phyloP scores from a whole-genome alignment of 495 filamentous ascomycete species.

The Talaromyces adpressus region DNA sequence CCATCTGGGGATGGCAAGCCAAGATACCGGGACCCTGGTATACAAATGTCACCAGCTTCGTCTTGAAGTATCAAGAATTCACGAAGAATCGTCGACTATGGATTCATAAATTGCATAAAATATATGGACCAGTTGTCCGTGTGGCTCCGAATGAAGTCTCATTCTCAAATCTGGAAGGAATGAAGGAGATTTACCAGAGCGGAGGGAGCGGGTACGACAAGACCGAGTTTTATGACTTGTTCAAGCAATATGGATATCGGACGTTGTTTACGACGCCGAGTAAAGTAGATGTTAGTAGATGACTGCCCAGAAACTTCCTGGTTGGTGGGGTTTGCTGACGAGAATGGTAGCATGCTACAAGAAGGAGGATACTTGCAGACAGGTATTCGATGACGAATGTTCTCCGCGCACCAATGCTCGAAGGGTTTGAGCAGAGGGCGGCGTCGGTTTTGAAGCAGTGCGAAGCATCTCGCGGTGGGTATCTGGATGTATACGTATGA shows the following conservation, averaged over 20 bases:
- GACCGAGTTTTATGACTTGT: constrained; percentile 59
- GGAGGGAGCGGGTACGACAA: constrained; percentile 63
- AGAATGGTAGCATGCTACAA: constrained; percentile 46
- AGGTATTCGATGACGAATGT: constrained; percentile 63
- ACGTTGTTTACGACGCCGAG: constrained; percentile 56
- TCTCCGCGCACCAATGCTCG: constrained; percentile 41
- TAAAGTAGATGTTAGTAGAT: constrained; percentile 41
- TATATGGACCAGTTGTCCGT: constrained; percentile 51
- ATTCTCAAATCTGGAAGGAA: constrained; percentile 47
- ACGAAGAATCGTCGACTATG: constrained; percentile 43
- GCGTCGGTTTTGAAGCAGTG: constrained; percentile 45
- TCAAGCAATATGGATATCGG: constrained; percentile 47
- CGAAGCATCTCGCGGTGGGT: constrained; percentile 12
- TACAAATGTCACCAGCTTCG: constrained; percentile 43
- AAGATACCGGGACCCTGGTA: constrained; percentile 46
- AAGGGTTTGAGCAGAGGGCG: constrained; percentile 48
- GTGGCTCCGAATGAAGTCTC: constrained; percentile 57
- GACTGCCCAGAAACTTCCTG: neutral
- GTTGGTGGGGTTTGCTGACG: neutral
- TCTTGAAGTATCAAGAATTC: constrained; percentile 53
- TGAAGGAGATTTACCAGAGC: constrained; percentile 61
- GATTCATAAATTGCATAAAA: constrained; percentile 48
- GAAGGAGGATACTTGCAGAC: constrained; percentile 54
- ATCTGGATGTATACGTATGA: constrained; percentile 51
- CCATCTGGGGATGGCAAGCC: constrained; percentile 7